Evolutionary conservation across 2,329 filamentous ascomycete species (phyloP).

Genomic region (Fusarium piperis): DNA sequence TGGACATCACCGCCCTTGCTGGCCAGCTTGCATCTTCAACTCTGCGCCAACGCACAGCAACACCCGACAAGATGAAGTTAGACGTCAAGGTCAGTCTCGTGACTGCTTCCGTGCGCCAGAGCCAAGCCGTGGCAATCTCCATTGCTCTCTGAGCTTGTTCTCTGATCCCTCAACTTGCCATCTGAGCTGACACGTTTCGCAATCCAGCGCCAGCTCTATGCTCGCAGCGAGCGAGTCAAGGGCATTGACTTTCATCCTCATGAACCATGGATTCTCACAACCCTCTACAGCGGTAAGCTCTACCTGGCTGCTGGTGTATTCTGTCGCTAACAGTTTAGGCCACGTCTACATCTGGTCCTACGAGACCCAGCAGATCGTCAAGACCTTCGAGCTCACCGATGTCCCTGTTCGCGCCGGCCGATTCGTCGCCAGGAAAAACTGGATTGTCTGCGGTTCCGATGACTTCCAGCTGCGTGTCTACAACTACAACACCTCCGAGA

Average conservation of each 20-base stretch:
- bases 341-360: constrained; percentile 99
- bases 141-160: neutral
- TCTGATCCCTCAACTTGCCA: constrained; percentile 21
- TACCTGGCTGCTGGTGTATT: neutral
- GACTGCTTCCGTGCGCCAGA: neutral
- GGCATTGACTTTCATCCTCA: constrained; percentile 96
- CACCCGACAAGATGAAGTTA: constrained; percentile 51
- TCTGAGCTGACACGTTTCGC: constrained; percentile 40
- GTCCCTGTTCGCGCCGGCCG: constrained; percentile 96
- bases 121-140: neutral
- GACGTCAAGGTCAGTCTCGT: constrained; percentile 53
- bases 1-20: constrained; percentile 43
- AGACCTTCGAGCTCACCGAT: constrained; percentile 98
- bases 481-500: constrained; percentile 99
- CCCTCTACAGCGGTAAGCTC: constrained; percentile 87
- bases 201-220: constrained; percentile 61
- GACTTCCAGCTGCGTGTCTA: constrained; percentile 90
- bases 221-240: constrained; percentile 95
- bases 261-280: constrained; percentile 96
- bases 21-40: constrained; percentile 44
- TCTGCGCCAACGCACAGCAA: constrained; percentile 36
- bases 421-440: constrained; percentile 98
- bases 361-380: constrained; percentile 95
- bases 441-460: constrained; percentile 96
- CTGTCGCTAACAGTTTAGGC: constrained; percentile 60